Evolutionary conservation across 2,329 filamentous ascomycete genomes (phyloP).

Genomic region (Bipolaris cookei): DNA sequence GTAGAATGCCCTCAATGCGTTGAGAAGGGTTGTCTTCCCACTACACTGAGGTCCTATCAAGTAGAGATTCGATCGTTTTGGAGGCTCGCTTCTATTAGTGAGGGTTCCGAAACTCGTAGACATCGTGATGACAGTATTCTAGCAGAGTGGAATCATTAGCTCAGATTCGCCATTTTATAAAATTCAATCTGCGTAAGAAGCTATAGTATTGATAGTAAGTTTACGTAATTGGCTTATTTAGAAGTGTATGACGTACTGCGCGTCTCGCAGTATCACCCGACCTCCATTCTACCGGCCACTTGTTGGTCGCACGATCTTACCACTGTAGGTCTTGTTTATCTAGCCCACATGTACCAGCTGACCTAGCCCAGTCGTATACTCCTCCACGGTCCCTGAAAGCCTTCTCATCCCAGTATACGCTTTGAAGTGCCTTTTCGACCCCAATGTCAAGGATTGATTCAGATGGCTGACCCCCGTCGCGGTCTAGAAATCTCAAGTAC

Average conservation of each 20-base stretch:
- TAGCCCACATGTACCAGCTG: slow-evolving; percentile 7
- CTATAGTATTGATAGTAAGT: neutral
- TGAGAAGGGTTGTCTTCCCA: slow-evolving; percentile 6
- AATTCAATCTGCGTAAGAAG: neutral
- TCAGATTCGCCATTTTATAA: neutral
- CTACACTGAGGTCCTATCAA: slow-evolving; percentile 5
- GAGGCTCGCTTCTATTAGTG: neutral
- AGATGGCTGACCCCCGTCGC: neutral
- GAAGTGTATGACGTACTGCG: neutral
- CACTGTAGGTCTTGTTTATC: slow-evolving; percentile 12
- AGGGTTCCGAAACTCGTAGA: neutral
- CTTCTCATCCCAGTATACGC: slow-evolving; percentile 10
- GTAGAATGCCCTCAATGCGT: slow-evolving; percentile 1
- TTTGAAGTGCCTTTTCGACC: slow-evolving; percentile 2
- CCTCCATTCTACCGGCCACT: neutral
- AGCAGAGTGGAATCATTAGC: neutral
- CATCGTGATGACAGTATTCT: neutral
- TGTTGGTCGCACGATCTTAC: slow-evolving; percentile 1
- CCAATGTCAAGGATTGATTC: slow-evolving; percentile 5
- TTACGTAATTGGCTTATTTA: neutral
- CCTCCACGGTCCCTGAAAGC: slow-evolving; percentile 7
- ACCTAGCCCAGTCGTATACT: slow-evolving; percentile 9
- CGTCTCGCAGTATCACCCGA: neutral
- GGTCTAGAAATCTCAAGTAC: slow-evolving; percentile 11
- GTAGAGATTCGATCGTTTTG: slow-evolving; percentile 2